phyloP scores from a whole-genome alignment of 1,284 basidiomycete genomes.

The Rhodotorula sp. region DNA sequence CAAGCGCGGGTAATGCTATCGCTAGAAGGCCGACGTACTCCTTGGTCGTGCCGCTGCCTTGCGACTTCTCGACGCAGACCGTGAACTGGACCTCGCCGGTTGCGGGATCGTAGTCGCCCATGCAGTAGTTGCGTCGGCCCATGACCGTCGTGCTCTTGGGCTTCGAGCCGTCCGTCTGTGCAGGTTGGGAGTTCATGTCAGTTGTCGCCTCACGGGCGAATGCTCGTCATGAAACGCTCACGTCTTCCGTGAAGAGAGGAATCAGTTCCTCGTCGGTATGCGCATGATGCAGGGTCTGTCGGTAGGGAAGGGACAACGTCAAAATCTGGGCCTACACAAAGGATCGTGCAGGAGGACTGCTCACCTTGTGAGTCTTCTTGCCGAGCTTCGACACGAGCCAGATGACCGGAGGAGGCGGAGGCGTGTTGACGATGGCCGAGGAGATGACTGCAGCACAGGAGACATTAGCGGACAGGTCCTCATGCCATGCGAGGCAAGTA shows the following conservation, averaged over 20 bases:
- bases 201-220: too few species aligned
- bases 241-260: conserved; percentile 35
- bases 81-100: conserved; percentile 77
- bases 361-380: conserved; percentile 72
- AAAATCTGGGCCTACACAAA: background rate
- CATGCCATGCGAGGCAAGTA: background rate
- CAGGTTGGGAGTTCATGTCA: conserved; percentile 59
- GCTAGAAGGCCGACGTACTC: conserved; percentile 46
- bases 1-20: background rate
- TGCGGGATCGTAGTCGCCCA: conserved; percentile 61
- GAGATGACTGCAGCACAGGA: conserved; percentile 43
- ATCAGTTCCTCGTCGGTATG: conserved; percentile 64
- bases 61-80: conserved; percentile 78
- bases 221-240: too few species aligned
- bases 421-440: conserved; percentile 54
- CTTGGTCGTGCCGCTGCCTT: conserved; percentile 69
- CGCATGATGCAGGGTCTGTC: conserved; percentile 48
- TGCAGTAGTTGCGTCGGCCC: conserved; percentile 78
- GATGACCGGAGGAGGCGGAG: conserved; percentile 73
- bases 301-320: background rate
- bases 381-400: conserved; percentile 76
- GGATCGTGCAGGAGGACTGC: conserved; percentile 56
- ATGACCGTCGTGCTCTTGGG: conserved; percentile 55
- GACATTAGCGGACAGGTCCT: background rate
- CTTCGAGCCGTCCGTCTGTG: conserved; percentile 69